Evolutionary conservation across 2,329 filamentous ascomycete genomes (phyloP), one percentile per base, ranked within the genome.

Genomic region (Aureobasidium sp.): DNA sequence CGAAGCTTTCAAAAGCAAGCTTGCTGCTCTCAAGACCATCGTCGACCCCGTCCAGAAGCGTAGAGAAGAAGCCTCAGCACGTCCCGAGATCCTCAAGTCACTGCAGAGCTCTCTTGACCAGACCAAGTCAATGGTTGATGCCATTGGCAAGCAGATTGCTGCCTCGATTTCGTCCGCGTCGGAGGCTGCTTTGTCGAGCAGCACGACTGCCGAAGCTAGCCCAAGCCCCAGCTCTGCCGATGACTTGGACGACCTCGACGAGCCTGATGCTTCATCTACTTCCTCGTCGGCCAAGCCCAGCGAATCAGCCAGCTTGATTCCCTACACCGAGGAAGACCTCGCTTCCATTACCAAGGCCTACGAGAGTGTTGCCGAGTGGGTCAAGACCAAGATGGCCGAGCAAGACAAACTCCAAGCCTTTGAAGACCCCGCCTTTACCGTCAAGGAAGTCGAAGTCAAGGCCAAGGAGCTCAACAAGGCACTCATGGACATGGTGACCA

Each of bases 11-110:
- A 89, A 87, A 73, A 81, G 83, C 61, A 90, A 87, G 72, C 82
- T 95, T 54, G 87, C 90, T 73, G 83, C 83, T 48, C 83, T 99
- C 54, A 87, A 90, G 71, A 83, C 85, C 59, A 83, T 97, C 50
- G 89, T 92, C 58, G 79, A 84, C 35, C 93, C 92, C 1, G 85
- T 96, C 29, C 81, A 91, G 67, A 85, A 82, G 70, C 85, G 94
- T 63, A 85, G 87, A 52, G 81, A 87, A 17, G 93, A 99, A 73
- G 80, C 84, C 2, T 76, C 79, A 14, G 82, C 85, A 71, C 85
- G 93, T 31, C 91, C 91, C 1, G 84, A 84, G 62, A 81, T 88
- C 29, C 72, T 97, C 54, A 78, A 85, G 58, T 73, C 78, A 6
- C 77, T 97, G 37, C 82, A 89, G 72, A 83, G 87, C 3, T 81